Percentiles rank a stretch among this genome's conserved stretches.
phyloP scores from a whole-genome alignment of 345 rosid genomes.

The Excoecaria agallocha region DNA sequence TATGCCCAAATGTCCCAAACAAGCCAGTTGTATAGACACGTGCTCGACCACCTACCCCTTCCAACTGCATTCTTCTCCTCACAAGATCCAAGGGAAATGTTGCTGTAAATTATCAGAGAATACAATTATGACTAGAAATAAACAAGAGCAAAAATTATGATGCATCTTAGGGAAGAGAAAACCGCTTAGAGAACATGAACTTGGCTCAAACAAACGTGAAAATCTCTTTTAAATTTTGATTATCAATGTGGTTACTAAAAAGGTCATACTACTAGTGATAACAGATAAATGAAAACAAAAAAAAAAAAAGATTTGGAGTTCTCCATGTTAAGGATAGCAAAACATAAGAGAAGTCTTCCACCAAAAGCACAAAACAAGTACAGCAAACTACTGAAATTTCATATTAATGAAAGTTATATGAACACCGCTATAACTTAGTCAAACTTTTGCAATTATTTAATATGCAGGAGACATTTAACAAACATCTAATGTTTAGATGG shows the following conservation, averaged over 20 bases:
- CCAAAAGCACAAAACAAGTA: not conserved
- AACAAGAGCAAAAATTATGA: not conserved
- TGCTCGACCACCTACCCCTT: constrained; percentile 82
- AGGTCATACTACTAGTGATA: not conserved
- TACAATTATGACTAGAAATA: not conserved
- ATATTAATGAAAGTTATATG: not conserved
- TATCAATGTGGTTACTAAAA: not conserved
- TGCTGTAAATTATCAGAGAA: constrained; percentile 39
- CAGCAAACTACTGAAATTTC: not conserved
- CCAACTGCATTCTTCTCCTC: constrained; percentile 87
- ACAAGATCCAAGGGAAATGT: constrained; percentile 93
- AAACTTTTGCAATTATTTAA: not conserved
- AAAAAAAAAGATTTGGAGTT: not conserved
- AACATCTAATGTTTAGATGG: not conserved
- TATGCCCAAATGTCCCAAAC: constrained; percentile 62
- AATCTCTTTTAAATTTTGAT: not conserved
- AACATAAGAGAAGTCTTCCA: too few species aligned
- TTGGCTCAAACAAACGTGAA: not conserved
- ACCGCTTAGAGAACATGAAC: not conserved
- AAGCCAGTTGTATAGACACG: constrained; percentile 70
- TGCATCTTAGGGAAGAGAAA: constrained; percentile 8
- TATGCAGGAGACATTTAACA: too few species aligned
- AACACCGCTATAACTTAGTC: not conserved
- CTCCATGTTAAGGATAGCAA: not conserved
- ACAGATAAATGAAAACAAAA: not conserved